phyloP scores from a whole-genome alignment of 352 stramenopile species.

The Phytophthora niederhauseri region DNA sequence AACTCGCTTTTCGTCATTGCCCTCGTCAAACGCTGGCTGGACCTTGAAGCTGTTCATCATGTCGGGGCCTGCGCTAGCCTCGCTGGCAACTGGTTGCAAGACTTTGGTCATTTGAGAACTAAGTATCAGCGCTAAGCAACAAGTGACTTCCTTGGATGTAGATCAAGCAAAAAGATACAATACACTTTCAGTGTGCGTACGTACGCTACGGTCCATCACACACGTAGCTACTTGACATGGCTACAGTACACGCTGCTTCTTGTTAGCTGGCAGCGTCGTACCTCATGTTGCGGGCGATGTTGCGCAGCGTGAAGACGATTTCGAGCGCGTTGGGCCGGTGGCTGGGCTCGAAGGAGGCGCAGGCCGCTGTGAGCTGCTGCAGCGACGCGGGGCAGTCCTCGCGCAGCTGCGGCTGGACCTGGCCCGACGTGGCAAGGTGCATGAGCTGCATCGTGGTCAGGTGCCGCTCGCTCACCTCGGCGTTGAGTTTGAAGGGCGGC shows the following conservation, averaged over 20 bases:
- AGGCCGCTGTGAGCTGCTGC: conserved; percentile 42
- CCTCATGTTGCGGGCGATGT: conserved; percentile 27
- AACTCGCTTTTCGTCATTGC: not conserved
- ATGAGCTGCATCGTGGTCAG: conserved; percentile 63
- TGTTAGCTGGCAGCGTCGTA: conserved; percentile 16
- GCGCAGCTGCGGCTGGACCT: conserved; percentile 47
- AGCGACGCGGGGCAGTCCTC: conserved; percentile 43
- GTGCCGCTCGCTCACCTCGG: conserved; percentile 46
- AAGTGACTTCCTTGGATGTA: no score
- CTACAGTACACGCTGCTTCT: conserved; percentile 8
- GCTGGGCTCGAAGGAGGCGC: conserved; percentile 36
- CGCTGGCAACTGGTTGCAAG: not conserved
- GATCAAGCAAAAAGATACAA: conserved; percentile 26
- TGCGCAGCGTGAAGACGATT: conserved; percentile 56
- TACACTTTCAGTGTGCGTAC: no score
- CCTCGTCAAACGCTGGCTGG: not conserved
- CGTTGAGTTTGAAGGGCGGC: conserved; percentile 55
- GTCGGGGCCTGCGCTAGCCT: conserved; percentile 3
- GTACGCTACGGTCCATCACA: not conserved
- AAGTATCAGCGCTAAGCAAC: no score
- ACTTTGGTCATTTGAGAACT: no score
- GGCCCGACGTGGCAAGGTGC: conserved; percentile 53
- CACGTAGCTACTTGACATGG: conserved; percentile 1
- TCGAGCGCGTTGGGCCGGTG: conserved; percentile 54
- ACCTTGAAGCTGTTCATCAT: conserved; percentile 16